A percentile compares a stretch with the other conserved stretches of the same genome.
These are phyloP conservation scores for Priceomyces haplophilus DNA, from an alignment of 805 yeast species.

Conservation along the genomic window DNA sequence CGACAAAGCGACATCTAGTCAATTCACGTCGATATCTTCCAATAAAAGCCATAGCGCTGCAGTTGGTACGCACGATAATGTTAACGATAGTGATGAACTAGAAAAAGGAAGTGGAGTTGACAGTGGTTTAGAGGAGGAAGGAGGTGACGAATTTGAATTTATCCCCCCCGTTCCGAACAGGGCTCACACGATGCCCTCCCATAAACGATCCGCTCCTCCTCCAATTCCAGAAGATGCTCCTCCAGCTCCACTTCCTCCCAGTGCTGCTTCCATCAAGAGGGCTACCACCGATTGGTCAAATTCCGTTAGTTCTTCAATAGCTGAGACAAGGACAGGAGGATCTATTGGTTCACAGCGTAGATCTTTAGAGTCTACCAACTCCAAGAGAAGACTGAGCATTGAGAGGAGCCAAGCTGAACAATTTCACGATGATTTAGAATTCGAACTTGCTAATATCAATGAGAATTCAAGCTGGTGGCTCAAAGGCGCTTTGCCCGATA, in stretches of 20 bases:
- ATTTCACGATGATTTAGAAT: constrained; percentile 21
- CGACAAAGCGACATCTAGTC: neutral
- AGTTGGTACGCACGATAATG: neutral
- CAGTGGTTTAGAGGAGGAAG: constrained; percentile 9
- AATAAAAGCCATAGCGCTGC: neutral
- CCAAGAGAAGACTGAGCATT: constrained; percentile 11
- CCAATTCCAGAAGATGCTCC: constrained; percentile 9
- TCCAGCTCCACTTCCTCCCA: constrained; percentile 5
- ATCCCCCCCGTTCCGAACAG: constrained; percentile 10
- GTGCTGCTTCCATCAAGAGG: constrained; percentile 2
- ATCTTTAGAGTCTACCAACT: constrained; percentile 16
- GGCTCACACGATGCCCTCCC: constrained; percentile 11
- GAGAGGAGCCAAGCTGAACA: constrained; percentile 30
- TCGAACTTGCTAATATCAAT: constrained; percentile 27
- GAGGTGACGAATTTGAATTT: constrained; percentile 27
- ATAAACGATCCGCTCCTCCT: constrained; percentile 1
- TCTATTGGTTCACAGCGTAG: constrained; percentile 6
- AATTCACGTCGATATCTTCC: neutral
- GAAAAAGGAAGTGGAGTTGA: neutral
- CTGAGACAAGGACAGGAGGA: constrained; percentile 1
- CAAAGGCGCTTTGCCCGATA: constrained; percentile 54
- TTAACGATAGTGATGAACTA: neutral
- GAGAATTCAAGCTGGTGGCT: constrained; percentile 64
- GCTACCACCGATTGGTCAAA: constrained; percentile 3
- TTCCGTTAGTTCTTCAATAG: constrained; percentile 10